Evolutionary conservation across 2,329 filamentous ascomycete species (phyloP), one percentile per base, ranked within the genome.

Genomic region (Monosporascus sp.): DNA sequence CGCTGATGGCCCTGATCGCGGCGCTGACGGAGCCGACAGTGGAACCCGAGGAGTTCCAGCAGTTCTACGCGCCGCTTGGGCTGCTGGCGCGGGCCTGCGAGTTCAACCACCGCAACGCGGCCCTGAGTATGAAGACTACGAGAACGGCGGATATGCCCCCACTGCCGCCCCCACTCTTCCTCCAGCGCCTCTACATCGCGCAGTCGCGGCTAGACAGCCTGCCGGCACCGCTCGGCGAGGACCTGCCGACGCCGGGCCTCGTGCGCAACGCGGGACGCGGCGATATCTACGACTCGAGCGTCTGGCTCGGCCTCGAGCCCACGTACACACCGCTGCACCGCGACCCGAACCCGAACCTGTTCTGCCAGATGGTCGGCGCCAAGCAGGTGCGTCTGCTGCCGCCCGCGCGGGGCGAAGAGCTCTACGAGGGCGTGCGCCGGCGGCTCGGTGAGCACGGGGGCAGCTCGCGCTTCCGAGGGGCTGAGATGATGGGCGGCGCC

Each of bases 281-380:
- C 3, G 92, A 97, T 67, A 72, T 97, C n/a, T 97, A 97, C 67
- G 83, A 80, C 62, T 86, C 88, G 0, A 95, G 89, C 61, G 76
- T 97, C 44, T 99, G 93, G 93, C 79, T 97, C 14, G 94, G 94
- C 1, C 76, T 87, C 16, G 84, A 91, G 40, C 91, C 91, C 0
- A 97, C 92, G 0, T 91, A 91, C 62, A 97, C 94, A 1, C 91
- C 94, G 3, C 76, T 96, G 3, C 94, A 99, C 70, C 83, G 88
- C 52, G 94, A 99, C 64, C 94, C 94, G 0, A 97, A 97, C 64
- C 91, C 91, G 0, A 99, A 99, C 66, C 64, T 97, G 0, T 96
- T 97, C 67, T 83, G 90, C 46, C 94, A 99, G 70, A 70, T 97
- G 14, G 83, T 83, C 17, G 84, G 90, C 4, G 71, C 66, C 50